Percentiles rank a stretch among this genome's conserved stretches.
Evolutionary conservation across 352 stramenopile species (phyloP).

Genomic region (Phytophthora constricta): DNA sequence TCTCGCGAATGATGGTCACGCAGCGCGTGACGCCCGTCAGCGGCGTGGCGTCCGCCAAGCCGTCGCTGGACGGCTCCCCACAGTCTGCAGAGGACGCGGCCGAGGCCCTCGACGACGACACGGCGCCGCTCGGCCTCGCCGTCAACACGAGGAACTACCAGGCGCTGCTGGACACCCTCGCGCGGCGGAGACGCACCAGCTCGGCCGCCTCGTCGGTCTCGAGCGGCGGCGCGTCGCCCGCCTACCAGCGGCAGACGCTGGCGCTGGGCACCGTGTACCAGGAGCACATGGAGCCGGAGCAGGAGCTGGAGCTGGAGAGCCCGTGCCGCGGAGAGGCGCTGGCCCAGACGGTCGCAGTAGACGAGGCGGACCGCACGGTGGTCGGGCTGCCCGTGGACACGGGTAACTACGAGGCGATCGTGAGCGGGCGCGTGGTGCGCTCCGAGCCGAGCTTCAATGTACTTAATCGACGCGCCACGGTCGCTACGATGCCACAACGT

Average conservation of each 20-base stretch:
- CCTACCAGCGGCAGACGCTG: conserved; percentile 20
- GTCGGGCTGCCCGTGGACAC: conserved; percentile 57
- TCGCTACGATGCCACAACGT: conserved; percentile 34
- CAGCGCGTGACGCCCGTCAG: conserved; percentile 36
- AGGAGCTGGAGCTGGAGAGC: conserved; percentile 11
- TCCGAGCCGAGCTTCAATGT: conserved; percentile 31
- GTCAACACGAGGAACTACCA: conserved; percentile 74
- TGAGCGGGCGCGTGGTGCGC: conserved; percentile 33
- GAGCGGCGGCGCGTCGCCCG: conserved; percentile 12
- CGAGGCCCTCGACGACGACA: conserved; percentile 23
- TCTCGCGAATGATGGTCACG: conserved; percentile 28
- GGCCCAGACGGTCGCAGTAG: conserved; percentile 9
- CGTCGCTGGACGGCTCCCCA: conserved; percentile 18
- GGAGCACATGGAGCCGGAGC: too few relatives aligned
- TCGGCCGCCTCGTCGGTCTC: conserved; percentile 25
- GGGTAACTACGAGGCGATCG: conserved; percentile 58
- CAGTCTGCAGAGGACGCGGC: conserved; percentile 18
- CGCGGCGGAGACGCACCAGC: conserved; percentile 14
- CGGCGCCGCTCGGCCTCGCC: conserved; percentile 51
- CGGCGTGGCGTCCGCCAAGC: conserved; percentile 14
- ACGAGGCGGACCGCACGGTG: conserved; percentile 41
- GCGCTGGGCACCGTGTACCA: conserved; percentile 30
- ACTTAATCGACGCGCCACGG: conserved; percentile 29
- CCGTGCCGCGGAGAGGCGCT: background rate
- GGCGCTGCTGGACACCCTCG: conserved; percentile 53